Base-by-base conservation (phyloP, 2,329 filamentous ascomycete genomes). In the Sporothrix protearum region DNA sequence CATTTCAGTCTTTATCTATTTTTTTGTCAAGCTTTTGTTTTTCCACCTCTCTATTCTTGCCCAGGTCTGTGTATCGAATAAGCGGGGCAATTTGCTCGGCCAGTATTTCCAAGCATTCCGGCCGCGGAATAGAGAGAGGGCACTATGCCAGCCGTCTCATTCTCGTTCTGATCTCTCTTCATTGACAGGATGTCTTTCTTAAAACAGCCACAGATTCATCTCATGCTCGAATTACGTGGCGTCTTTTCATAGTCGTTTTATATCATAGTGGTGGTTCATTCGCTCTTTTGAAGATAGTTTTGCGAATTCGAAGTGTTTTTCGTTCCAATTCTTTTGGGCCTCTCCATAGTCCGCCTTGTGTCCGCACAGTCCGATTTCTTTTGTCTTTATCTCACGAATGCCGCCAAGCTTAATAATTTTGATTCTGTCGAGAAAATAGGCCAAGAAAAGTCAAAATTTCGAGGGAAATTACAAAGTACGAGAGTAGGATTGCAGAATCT, bases 401-500 rank as follows among this genome's bases (percentile, higher is more conserved):
- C 61, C 42, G 61, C 25, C 63, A 66, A 33, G 42, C 36, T 36
- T 30, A 47, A 49, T 33, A 49, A 49, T 42, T 25, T 49, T 66
- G 33, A 49, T 49, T 33, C 28, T 7, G 22, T 49, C 25, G 8
- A 47, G 6, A 19, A 42, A 33, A 66, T 22, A 16, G 25, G 28
- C 25, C 63, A 30, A 47, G 28, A 66, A 3, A 9, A 33, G 36
- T 45, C 61, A 47, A 45, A n/a, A 33, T 33, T 28, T 9, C 22
- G 63, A 49, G 63, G 59, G 45, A 67, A 51, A 67, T 67, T 36
- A 51, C 25, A 16, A 49, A 49, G 59, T 64, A 28, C 36, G 14
- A 64, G n/a, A 45, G 14, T 19, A 28, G 49, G 49, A 61, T 33
- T 39, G 55, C 55, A 39, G 51, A 7, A 22, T 39, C 55, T 61